Base-by-base conservation (phyloP, 2,329 filamentous ascomycete species). In the Ascochyta rabiei region DNA sequence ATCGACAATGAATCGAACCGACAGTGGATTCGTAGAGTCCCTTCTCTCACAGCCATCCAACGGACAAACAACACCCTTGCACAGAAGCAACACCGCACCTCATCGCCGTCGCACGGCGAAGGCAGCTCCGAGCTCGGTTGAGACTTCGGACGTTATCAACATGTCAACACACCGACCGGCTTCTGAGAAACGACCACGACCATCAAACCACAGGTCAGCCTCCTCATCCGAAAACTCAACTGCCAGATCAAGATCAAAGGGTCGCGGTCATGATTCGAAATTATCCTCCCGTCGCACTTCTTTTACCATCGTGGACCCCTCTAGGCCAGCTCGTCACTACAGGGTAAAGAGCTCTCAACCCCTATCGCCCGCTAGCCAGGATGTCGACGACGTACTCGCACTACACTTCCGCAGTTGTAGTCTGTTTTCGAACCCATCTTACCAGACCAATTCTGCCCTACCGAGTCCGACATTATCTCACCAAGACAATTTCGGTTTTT, bases 361-460 rank as follows among this genome's bases (percentile, higher is more conserved):
- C 15, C 57, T 61, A 10, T 64, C 64, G 10, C 53, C 60, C 37
- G 53, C 52, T 28, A 68, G 60, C 48, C 68, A 67, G 48, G 73
- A 76, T 42, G 65, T 76, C 38, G 74, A 76, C 56, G 73, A 75
- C 47, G 72, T 74, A 13, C 66, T 75, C 1, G 74, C 74, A 12
- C 64, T 76, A 28, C 74, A 76, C 57, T 74, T 73, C 47, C 72
- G 74, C 59, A 73, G 70, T 48, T 75, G 71, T 56, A 72, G 63
- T 51, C 59, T 76, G 37, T 74, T 74, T 48, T 62, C 67, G 6
- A 71, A 70, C 39, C 62, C 68, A 21, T 64, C 65, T n/a, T 67
- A 71, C 35, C 65, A 69, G 24, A 47, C 69, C 19, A 50, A 53
- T 16, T 64, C 66, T 4, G 59, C 51, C 8, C 54, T 64, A 6